Conservation (phyloP, 768 basidiomycete species). For the Jaapia argillacea region DNA sequence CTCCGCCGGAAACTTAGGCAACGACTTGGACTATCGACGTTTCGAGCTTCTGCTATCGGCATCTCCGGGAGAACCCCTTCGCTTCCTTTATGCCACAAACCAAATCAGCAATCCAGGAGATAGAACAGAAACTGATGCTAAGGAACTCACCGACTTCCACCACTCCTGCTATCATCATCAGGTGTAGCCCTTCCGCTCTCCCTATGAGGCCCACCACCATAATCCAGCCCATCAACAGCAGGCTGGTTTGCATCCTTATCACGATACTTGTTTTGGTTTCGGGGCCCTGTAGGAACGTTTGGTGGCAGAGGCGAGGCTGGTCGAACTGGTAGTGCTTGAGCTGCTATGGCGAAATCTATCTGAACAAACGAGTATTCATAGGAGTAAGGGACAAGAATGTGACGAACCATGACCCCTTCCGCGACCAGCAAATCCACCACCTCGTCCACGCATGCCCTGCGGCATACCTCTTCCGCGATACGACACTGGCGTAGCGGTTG, state of each 20-base stretch:
- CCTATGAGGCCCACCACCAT: constrained; percentile 48
- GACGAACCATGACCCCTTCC: constrained; percentile 27
- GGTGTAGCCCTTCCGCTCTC: constrained; percentile 39
- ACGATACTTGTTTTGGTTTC: constrained; percentile 87
- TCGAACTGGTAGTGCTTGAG: constrained; percentile 48
- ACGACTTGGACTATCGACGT: constrained; percentile 51
- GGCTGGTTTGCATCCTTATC: constrained; percentile 80
- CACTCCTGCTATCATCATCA: constrained; percentile 60
- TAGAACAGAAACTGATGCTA: constrained; percentile 4
- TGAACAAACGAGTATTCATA: not conserved
- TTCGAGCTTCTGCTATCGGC: constrained; percentile 64
- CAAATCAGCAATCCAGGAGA: not conserved
- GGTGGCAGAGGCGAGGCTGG: constrained; percentile 82
- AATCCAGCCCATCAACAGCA: constrained; percentile 83
- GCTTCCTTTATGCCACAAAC: constrained; percentile 55
- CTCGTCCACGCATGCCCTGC: constrained; percentile 26
- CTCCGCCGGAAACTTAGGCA: too few species aligned
- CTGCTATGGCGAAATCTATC: not conserved
- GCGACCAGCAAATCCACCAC: constrained; percentile 32
- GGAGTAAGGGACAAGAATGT: constrained; percentile 4
- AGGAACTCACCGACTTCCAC: constrained; percentile 40
- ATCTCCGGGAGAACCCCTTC: constrained; percentile 60
- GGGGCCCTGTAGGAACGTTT: constrained; percentile 78
- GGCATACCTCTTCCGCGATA: constrained; percentile 32
- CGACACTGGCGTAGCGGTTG: constrained; percentile 13